These are phyloP conservation scores for Dryas drummondii DNA, from an alignment of 306 rosid genomes.

Conservation along the genomic window DNA sequence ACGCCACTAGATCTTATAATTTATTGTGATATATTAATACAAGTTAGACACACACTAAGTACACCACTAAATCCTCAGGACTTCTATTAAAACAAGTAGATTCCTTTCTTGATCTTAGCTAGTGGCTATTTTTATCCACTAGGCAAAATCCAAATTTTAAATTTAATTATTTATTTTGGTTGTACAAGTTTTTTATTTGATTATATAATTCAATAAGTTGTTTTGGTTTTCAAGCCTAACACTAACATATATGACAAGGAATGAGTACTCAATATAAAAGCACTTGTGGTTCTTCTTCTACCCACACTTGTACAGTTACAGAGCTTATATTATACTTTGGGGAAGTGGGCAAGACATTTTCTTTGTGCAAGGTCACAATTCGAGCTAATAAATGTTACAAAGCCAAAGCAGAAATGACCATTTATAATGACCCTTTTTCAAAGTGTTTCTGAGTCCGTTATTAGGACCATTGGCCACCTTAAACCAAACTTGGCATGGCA, in stretches of 20 bases:
- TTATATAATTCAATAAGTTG: background rate
- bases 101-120: too few species aligned
- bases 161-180: too few species aligned
- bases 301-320: background rate
- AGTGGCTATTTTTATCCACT: too few species aligned
- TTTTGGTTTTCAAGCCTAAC: slow-evolving; percentile 7
- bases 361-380: background rate
- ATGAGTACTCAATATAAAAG: background rate
- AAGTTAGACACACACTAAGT: too few species aligned
- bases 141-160: too few species aligned
- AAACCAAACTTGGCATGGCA: background rate
- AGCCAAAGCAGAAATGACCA: slow-evolving; percentile 2
- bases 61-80: too few species aligned
- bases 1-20: background rate
- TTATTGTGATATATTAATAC: too few species aligned
- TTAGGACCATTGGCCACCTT: background rate
- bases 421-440: background rate
- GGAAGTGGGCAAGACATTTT: background rate
- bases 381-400: background rate
- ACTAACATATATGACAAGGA: background rate
- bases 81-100: too few species aligned
- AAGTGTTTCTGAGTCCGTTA: background rate
- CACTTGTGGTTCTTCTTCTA: slow-evolving; percentile 5
- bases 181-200: background rate
- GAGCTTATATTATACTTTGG: background rate